A percentile compares a stretch with the other conserved stretches of the same genome.
Evolutionary conservation across 768 basidiomycete genomes (phyloP).

Genomic region (Tylopilus balloui): DNA sequence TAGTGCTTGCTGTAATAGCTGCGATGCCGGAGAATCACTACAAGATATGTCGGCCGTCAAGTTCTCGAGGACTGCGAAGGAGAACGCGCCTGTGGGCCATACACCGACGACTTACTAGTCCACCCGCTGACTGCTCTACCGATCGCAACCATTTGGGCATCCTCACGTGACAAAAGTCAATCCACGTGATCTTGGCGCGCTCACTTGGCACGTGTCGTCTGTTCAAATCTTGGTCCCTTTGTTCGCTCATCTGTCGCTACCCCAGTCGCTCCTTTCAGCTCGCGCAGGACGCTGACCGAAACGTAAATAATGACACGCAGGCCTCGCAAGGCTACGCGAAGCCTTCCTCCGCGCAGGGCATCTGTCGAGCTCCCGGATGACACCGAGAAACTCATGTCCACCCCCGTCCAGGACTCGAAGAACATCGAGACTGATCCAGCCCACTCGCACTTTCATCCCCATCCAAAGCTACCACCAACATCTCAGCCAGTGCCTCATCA

Average conservation of each 20-base stretch:
- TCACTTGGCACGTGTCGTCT: constrained; percentile 18
- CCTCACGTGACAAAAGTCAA: constrained; percentile 27
- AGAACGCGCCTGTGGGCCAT: constrained; percentile 45
- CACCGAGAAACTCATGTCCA: constrained; percentile 20
- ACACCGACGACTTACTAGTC: too few species aligned
- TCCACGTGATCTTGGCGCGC: constrained; percentile 30
- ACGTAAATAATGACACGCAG: constrained; percentile 14
- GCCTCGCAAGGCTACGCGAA: constrained; percentile 10
- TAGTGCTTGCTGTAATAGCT: constrained; percentile 47
- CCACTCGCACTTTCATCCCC: constrained; percentile 4
- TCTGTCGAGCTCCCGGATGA: constrained; percentile 13
- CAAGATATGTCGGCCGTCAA: constrained; percentile 15
- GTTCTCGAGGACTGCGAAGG: constrained; percentile 8
- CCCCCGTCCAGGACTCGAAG: neutral
- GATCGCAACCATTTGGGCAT: too few species aligned
- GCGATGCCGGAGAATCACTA: constrained; percentile 48
- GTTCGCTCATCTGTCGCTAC: constrained; percentile 9
- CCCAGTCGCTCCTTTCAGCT: constrained; percentile 21
- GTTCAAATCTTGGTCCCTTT: constrained; percentile 11
- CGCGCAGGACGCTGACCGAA: constrained; percentile 26
- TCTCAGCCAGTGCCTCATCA: constrained; percentile 15
- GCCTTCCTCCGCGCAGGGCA: constrained; percentile 11
- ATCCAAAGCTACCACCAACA: constrained; percentile 7
- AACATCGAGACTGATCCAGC: neutral
- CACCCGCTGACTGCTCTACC: too few species aligned